Evolutionary conservation across 1,284 basidiomycete species (phyloP), one percentile per base, ranked within the genome.

Genomic region (Apiotrichum gracile): DNA sequence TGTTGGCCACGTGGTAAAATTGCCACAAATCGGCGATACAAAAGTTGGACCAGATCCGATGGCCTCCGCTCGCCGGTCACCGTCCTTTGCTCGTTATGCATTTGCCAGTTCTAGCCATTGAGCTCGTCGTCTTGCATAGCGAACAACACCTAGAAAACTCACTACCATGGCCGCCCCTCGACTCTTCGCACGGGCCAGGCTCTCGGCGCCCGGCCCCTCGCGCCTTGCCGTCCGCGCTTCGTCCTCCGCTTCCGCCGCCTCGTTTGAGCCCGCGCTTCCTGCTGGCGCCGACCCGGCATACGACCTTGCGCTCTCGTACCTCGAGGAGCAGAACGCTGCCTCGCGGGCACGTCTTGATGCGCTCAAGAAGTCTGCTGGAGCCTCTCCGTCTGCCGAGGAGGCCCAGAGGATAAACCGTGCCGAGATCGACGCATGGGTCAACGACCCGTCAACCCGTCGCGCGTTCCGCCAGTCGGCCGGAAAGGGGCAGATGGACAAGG

Each of bases 401-500:
- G 48, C 45, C 10, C 29, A 47, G 39, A 34, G 59, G 47, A 64
- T 69, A 51, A 59, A 59, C n/a, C 57, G 62, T 21, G 55, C 68
- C 17, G 66, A 72, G 52, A 59, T 73, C 13, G 66, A 69, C 37
- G 68, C 68, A 7, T 63, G 63, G 48, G 59, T 73, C 34, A 68
- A 72, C 55, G 68, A 74, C 58, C 74, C 74, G 10, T 60, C 64
- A 5, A 59, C 63, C 14, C 45, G 74, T 47, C 55, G 66, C 43
- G 38, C 48, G 37, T 73, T 73, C 60, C 51, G 55, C 10, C 70
- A 72, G 50, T 66, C 65, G 1, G 58, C 52, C 5, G 71, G 71
- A 2, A 51, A 55, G 40, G 67, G 68, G 5, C 73, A 77, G 60
- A 71, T 80, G 55, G 66, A 70, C 19, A 68, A 82, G 57, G 80